Evolutionary conservation across 139 green algal species (phyloP).

Genomic region (Klebsormidium nitens): DNA sequence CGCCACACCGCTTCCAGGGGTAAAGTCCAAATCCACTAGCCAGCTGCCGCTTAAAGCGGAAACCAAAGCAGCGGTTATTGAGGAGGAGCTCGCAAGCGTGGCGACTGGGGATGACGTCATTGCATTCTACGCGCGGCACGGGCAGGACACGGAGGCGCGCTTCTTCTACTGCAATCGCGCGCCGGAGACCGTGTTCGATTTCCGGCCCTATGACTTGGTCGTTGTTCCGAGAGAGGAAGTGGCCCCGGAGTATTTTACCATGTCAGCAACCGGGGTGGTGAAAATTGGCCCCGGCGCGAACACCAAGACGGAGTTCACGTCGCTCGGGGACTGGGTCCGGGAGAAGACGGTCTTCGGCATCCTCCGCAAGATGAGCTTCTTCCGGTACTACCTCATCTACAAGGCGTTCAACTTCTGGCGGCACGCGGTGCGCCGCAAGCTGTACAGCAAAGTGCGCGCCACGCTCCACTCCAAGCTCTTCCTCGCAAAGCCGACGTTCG

Average conservation of each 20-base stretch:
- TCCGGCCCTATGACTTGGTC: conserved; percentile 32
- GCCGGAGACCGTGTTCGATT: conserved; percentile 21
- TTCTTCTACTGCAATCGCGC: conserved; percentile 32
- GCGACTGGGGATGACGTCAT: conserved; percentile 36
- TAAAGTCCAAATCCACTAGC: too few relatives aligned
- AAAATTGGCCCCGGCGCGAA: conserved; percentile 6
- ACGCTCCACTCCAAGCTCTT: conserved; percentile 28
- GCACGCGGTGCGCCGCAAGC: conserved; percentile 20
- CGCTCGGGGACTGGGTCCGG: conserved; percentile 42
- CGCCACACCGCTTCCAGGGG: too few relatives aligned
- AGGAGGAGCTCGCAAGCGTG: too few relatives aligned
- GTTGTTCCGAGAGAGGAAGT: conserved; percentile 15
- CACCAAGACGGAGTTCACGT: conserved; percentile 35
- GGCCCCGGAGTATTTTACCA: conserved; percentile 31
- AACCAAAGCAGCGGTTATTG: too few relatives aligned
- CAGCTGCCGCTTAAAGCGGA: too few relatives aligned
- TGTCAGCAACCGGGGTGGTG: conserved; percentile 29
- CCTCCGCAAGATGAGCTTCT: conserved; percentile 40
- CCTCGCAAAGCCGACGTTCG: conserved; percentile 43
- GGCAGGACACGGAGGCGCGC: conserved; percentile 19
- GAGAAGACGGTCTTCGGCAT: conserved; percentile 44
- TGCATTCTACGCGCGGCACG: conserved; percentile 34
- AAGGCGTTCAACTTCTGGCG: conserved; percentile 43
- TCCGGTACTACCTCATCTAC: conserved; percentile 40
- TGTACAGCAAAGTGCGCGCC: conserved; percentile 22